These are phyloP conservation scores for Novymonas esmeraldas DNA, from an alignment of 208 protist genomes.

Conservation along the genomic window DNA sequence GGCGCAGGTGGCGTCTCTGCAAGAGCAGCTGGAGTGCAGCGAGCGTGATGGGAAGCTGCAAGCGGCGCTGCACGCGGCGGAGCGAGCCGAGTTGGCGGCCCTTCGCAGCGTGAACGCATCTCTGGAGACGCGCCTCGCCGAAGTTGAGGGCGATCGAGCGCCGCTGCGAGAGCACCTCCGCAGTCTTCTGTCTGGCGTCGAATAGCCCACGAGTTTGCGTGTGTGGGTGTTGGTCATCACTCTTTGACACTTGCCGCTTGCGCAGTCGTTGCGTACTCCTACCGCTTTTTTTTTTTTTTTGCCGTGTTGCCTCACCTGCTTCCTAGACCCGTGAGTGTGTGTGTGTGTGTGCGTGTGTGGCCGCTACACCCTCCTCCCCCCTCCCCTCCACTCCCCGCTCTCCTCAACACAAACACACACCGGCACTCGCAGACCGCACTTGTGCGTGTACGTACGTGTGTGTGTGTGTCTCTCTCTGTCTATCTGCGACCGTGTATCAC, in stretches of 20 bases:
- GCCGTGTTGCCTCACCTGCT: not conserved
- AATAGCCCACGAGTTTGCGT: not conserved
- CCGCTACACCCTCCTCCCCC: no score
- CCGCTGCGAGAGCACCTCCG: conserved; percentile 80
- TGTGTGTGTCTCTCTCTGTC: no score
- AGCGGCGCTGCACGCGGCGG: conserved; percentile 29
- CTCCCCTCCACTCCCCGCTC: not conserved
- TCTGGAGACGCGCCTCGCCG: conserved; percentile 65
- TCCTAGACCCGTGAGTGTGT: not conserved
- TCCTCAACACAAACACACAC: no score
- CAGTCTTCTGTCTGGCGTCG: conserved; percentile 39
- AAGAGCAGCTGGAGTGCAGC: conserved; percentile 16
- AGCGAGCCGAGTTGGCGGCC: conserved; percentile 52
- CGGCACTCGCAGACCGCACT: no score
- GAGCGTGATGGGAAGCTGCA: conserved; percentile 24
- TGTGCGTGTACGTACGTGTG: not conserved
- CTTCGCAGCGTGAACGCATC: conserved; percentile 66
- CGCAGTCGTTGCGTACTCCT: not conserved
- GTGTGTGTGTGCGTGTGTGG: not conserved
- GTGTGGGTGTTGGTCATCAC: no score
- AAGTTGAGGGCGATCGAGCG: conserved; percentile 71
- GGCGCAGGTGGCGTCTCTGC: conserved; percentile 21
- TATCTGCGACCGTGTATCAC: no score
- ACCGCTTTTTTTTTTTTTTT: not conserved
- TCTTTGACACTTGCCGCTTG: no score